These are phyloP conservation scores for Choiromyces venosus DNA, from an alignment of 495 filamentous ascomycete genomes.

Conservation along the genomic window DNA sequence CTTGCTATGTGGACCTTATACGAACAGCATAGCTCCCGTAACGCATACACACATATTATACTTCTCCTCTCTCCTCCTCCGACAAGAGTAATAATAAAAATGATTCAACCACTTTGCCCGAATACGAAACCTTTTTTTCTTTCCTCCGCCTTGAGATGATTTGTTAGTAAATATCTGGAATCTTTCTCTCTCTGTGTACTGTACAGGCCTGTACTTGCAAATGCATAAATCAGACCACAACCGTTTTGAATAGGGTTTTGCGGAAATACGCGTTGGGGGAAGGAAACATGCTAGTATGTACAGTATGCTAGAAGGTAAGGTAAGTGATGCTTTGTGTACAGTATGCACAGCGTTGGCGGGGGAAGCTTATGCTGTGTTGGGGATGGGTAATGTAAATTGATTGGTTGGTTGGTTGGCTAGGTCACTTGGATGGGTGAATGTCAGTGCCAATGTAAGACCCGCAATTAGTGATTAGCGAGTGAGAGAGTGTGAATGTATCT, in stretches of 20 bases:
- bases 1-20: not conserved
- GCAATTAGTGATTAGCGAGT: not conserved
- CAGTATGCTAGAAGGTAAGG: not conserved
- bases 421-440: not conserved
- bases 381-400: not conserved
- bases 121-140: not conserved
- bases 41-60: not conserved
- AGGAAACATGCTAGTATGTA: not conserved
- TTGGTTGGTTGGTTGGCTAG: not conserved
- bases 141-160: not conserved
- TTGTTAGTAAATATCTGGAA: not conserved
- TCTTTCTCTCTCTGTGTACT: not conserved
- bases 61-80: no score
- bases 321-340: not conserved
- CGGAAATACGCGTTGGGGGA: not conserved
- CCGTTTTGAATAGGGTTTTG: not conserved
- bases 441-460: not conserved
- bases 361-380: not conserved
- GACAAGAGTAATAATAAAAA: not conserved
- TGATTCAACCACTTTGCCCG: not conserved
- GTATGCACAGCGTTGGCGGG: not conserved
- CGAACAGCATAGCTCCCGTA: not conserved
- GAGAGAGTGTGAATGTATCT: not conserved
- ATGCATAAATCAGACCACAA: not conserved
- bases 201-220: not conserved